These are phyloP conservation scores for Solanum aculeatissimum DNA, from an alignment of 305 asterid species.

Conservation along the genomic window DNA sequence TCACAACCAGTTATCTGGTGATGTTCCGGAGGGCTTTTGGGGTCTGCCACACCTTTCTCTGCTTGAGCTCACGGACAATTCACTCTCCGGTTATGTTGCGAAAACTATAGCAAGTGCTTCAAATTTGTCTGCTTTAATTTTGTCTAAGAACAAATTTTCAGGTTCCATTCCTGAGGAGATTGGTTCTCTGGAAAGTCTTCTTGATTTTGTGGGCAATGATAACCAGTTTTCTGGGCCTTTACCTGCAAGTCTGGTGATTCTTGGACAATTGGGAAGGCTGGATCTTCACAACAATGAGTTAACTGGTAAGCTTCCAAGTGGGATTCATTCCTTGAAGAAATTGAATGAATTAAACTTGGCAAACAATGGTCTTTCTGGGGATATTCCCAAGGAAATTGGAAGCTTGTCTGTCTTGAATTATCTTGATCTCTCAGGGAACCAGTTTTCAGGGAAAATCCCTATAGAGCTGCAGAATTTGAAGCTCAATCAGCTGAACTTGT, in stretches of 20 bases:
- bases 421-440: conserved; percentile 82
- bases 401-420: conserved; percentile 66
- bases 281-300: conserved; percentile 65
- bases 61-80: conserved; percentile 66
- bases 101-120: conserved; percentile 66
- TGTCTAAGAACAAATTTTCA: conserved; percentile 64
- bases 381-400: conserved; percentile 73
- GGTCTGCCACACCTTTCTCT: conserved; percentile 82
- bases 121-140: conserved; percentile 59
- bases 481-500: conserved; percentile 74
- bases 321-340: conserved; percentile 60
- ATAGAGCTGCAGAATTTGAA: conserved; percentile 64
- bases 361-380: conserved; percentile 58
- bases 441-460: conserved; percentile 65
- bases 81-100: conserved; percentile 62
- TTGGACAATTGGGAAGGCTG: conserved; percentile 70
- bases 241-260: conserved; percentile 64
- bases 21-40: conserved; percentile 68
- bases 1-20: conserved; percentile 58
- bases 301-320: conserved; percentile 60
- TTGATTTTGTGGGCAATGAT: conserved; percentile 53
- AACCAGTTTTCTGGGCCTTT: conserved; percentile 60
- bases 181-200: conserved; percentile 49
- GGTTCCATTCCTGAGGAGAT: conserved; percentile 75
- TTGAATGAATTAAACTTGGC: conserved; percentile 81